Evolutionary conservation across 495 filamentous ascomycete genomes (phyloP), one percentile per base, ranked within the genome.

Genomic region (Symbiotaphrina buchneri): DNA sequence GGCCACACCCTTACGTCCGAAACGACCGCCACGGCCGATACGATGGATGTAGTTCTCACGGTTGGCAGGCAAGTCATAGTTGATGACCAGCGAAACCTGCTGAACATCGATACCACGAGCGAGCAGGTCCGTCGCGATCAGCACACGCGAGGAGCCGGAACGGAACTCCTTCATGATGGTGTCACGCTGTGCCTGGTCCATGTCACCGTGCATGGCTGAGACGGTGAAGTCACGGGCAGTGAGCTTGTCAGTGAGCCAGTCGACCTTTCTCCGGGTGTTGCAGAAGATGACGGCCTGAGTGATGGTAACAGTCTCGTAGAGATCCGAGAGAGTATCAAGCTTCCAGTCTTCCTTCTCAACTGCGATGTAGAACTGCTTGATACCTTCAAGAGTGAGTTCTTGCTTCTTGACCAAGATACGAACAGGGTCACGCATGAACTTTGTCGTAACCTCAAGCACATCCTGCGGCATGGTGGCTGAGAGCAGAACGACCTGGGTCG

Each of bases 291-390:
- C 87, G 6, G 87, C 87, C 53, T 99, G 87, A 11, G 87, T 99
- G 51, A 99, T 99, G 32, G 87, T 99, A 38, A 99, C 58, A 5
- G 87, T 99, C 48, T 99, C 87, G 63, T 99, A 99, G 17, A 99
- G 74, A 61, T 99, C 87, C 47, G 81, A 95, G 6, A 99, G 71
- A n/a, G 87, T 99, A 47, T 99, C 87, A 40, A 99, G 83, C 47
- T 99, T 99, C 87, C 87, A 99, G 44, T 95, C 87, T 51, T 99
- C 87, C 58, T 94, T 95, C 58, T 99, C 87, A 18, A 95, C 84
- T 7, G 87, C 90, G 43, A 99, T 99, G 56, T 91, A 99, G 58
- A 91, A 99, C 52, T 99, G 87, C 62, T 95, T 95, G 35, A 99
- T 71, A 37, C 87, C 87, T 54, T 99, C 87, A 19, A 99, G 68